phyloP scores from a whole-genome alignment of 768 basidiomycete genomes.

The Dictyophora rubrovolvata region DNA sequence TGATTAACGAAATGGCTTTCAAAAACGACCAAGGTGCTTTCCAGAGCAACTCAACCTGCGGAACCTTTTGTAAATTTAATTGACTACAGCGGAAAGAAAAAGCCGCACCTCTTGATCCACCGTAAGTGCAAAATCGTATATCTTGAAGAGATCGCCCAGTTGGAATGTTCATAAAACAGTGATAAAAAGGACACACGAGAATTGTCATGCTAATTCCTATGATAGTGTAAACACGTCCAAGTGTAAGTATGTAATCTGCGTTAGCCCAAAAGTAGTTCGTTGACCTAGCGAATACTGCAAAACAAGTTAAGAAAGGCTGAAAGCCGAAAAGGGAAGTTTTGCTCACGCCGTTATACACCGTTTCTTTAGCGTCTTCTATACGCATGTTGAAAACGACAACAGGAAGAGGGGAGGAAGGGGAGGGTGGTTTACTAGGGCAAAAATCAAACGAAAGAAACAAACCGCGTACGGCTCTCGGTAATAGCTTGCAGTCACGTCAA shows the following conservation, averaged over 20 bases:
- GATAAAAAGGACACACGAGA: not conserved
- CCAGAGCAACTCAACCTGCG: not conserved
- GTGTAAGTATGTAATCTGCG: not conserved
- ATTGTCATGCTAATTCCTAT: not conserved
- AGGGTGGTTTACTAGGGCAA: too few relatives aligned
- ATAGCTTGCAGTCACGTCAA: too few relatives aligned
- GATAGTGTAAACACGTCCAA: not conserved
- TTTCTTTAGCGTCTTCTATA: not conserved
- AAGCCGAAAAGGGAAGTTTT: not conserved
- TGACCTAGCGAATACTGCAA: not conserved
- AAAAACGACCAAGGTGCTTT: not conserved
- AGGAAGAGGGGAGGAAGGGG: too few relatives aligned
- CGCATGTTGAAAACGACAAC: not conserved
- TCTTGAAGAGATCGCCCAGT: not conserved
- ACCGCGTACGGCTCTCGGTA: too few relatives aligned
- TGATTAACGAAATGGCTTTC: not conserved
- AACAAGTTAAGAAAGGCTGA: not conserved
- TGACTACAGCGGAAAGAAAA: not conserved
- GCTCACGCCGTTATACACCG: not conserved
- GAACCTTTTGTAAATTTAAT: not conserved
- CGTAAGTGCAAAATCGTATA: not conserved
- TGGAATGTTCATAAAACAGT: not conserved
- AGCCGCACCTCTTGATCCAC: not conserved
- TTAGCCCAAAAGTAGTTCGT: not conserved
- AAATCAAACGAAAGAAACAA: too few relatives aligned